phyloP scores from a whole-genome alignment of 129 eudicot species.

The Flaveria sonorensis region DNA sequence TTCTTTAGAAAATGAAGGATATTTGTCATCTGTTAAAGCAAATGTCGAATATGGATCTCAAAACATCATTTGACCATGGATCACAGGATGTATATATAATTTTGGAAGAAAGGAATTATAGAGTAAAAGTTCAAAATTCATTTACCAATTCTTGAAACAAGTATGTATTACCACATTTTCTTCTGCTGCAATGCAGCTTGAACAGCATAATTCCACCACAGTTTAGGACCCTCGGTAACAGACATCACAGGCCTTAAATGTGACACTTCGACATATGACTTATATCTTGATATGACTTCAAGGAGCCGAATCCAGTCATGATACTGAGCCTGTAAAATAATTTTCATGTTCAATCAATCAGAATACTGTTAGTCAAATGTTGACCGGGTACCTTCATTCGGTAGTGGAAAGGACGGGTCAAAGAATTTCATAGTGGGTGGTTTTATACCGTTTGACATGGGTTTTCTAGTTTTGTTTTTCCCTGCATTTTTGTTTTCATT shows the following conservation, averaged over 20 bases:
- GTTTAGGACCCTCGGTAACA: constrained; percentile 56
- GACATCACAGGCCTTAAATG: constrained; percentile 89
- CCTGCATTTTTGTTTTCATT: too few relatives aligned
- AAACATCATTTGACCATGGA: constrained; percentile 20
- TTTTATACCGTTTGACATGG: too few relatives aligned
- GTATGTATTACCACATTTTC: constrained; percentile 70
- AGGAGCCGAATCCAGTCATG: constrained; percentile 96
- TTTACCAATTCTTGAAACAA: constrained; percentile 15
- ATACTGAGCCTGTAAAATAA: constrained; percentile 79
- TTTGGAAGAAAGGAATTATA: not conserved
- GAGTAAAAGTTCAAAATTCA: constrained; percentile 13
- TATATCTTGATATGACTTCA: constrained; percentile 82
- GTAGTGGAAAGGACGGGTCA: too few relatives aligned
- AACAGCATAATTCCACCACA: constrained; percentile 96
- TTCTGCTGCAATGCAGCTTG: constrained; percentile 89
- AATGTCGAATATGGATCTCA: not conserved
- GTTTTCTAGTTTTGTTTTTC: too few relatives aligned
- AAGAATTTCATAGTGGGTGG: too few relatives aligned
- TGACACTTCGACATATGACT: constrained; percentile 73
- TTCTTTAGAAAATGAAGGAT: not conserved
- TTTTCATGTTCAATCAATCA: constrained; percentile 10
- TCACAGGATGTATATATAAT: constrained; percentile 6
- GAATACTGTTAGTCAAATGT: not conserved
- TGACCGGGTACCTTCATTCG: too few relatives aligned
- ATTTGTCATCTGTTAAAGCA: not conserved